Percentiles rank a stretch among this genome's conserved stretches.
These are phyloP conservation scores for Alternaria dauci DNA, from an alignment of 2,329 filamentous ascomycete genomes.

Conservation along the genomic window DNA sequence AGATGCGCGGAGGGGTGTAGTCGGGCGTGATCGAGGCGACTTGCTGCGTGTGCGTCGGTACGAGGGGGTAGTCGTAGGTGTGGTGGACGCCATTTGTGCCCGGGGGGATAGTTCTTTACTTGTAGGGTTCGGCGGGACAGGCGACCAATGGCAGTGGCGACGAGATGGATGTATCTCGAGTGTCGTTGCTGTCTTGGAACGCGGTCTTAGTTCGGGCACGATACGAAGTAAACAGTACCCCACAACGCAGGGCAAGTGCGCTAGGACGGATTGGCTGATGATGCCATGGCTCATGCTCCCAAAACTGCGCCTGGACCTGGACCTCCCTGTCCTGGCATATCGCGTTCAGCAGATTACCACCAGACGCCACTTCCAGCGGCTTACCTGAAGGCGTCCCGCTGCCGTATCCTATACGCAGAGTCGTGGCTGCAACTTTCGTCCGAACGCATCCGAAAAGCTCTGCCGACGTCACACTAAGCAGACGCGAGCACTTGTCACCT, in stretches of 20 bases:
- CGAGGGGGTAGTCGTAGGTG: constrained; percentile 33
- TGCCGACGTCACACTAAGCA: constrained; percentile 16
- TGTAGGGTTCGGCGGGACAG: neutral
- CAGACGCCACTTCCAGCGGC: neutral
- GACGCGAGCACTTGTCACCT: constrained; percentile 13
- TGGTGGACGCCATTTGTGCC: constrained; percentile 33
- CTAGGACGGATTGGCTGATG: constrained; percentile 17
- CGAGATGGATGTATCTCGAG: neutral
- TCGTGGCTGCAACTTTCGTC: constrained; percentile 3
- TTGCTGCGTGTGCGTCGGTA: constrained; percentile 65
- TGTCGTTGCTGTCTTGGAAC: neutral
- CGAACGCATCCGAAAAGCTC: constrained; percentile 13
- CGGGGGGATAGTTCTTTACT: neutral
- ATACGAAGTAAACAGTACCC: constrained; percentile 11
- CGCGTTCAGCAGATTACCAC: neutral
- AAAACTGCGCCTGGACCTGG: neutral
- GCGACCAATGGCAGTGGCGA: neutral
- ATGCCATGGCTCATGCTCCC: constrained; percentile 13
- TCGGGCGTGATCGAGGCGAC: constrained; percentile 72
- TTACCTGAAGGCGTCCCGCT: neutral
- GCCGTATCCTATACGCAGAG: constrained; percentile 8
- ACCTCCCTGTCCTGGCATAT: neutral
- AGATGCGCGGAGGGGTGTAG: constrained; percentile 88
- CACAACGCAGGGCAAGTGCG: constrained; percentile 13
- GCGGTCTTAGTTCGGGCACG: constrained; percentile 4